phyloP scores from a whole-genome alignment of 345 rosid genomes.

The Noccaea caerulescens region DNA sequence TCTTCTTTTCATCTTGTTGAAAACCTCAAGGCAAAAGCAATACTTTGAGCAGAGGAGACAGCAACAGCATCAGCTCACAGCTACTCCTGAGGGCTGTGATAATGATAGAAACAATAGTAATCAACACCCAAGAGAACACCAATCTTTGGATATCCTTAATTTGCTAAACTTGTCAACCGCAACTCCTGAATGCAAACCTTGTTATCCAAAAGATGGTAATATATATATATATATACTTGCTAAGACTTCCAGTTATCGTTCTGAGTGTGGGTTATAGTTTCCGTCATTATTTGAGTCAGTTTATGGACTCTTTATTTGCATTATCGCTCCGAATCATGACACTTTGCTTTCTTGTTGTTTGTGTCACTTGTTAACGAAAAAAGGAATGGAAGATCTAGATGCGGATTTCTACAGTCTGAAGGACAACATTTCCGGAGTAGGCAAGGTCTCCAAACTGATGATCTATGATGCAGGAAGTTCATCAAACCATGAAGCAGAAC shows the following conservation, averaged over 20 bases:
- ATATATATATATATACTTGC: not conserved
- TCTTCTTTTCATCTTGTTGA: constrained; percentile 7
- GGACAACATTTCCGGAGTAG: constrained; percentile 42
- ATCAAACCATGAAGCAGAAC: constrained; percentile 44
- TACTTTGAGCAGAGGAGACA: constrained; percentile 86
- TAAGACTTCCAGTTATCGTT: not conserved
- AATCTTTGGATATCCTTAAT: constrained; percentile 77
- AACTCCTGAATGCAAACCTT: constrained; percentile 46
- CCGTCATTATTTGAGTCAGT: constrained; percentile 1
- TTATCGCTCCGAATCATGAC: constrained; percentile 19
- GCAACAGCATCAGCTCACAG: constrained; percentile 51
- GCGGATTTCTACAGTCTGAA: constrained; percentile 25
- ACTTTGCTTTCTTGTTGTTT: constrained; percentile 3
- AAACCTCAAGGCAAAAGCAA: constrained; percentile 69
- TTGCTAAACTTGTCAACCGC: constrained; percentile 55
- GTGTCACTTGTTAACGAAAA: constrained; percentile 29
- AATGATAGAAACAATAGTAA: constrained; percentile 38
- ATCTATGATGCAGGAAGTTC: constrained; percentile 50
- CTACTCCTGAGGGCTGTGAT: constrained; percentile 45
- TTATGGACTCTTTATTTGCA: constrained; percentile 27
- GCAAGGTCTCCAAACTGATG: constrained; percentile 44
- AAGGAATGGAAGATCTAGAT: constrained; percentile 34
- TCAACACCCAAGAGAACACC: constrained; percentile 50
- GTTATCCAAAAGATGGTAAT: constrained; percentile 48
- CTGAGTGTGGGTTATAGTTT: constrained; percentile 19